phyloP scores from a whole-genome alignment of 139 green algal genomes.

The Picochlorum sp. region DNA sequence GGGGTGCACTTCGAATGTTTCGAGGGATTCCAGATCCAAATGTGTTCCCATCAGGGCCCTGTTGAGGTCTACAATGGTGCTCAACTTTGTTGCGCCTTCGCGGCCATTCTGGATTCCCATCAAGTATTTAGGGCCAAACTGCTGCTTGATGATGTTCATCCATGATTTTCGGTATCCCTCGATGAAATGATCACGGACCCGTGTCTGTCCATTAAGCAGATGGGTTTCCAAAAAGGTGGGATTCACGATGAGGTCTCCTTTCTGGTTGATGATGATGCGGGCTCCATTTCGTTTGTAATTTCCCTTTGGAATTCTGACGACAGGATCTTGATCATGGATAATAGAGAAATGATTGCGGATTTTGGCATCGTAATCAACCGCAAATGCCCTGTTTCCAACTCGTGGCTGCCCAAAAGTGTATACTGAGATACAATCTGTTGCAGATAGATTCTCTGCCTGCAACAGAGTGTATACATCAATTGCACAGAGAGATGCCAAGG shows the following conservation, averaged over 20 bases:
- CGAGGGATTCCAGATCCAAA: neutral
- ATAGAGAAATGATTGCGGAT: constrained; percentile 47
- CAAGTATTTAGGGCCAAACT: constrained; percentile 9
- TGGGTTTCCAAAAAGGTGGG: constrained; percentile 29
- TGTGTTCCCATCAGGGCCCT: constrained; percentile 5
- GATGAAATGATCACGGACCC: constrained; percentile 7
- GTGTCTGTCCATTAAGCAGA: neutral
- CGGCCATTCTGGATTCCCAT: neutral
- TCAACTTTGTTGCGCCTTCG: constrained; percentile 5
- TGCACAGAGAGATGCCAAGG: constrained; percentile 32
- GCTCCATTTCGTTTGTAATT: constrained; percentile 47
- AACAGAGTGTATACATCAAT: constrained; percentile 2
- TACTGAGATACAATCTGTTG: neutral
- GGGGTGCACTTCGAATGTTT: neutral
- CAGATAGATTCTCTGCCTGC: neutral
- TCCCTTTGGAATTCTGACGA: constrained; percentile 15
- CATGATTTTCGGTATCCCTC: constrained; percentile 9
- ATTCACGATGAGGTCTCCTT: constrained; percentile 37
- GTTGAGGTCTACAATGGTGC: neutral
- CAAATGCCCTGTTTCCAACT: constrained; percentile 51
- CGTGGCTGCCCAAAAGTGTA: constrained; percentile 53
- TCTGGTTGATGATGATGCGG: constrained; percentile 35
- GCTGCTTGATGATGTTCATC: constrained; percentile 3
- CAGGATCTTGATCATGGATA: constrained; percentile 36
- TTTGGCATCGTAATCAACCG: constrained; percentile 28